These are phyloP conservation scores for Allomyces macrogynus DNA, from an alignment of 192 early-diverging fungal genomes.

Conservation along the genomic window DNA sequence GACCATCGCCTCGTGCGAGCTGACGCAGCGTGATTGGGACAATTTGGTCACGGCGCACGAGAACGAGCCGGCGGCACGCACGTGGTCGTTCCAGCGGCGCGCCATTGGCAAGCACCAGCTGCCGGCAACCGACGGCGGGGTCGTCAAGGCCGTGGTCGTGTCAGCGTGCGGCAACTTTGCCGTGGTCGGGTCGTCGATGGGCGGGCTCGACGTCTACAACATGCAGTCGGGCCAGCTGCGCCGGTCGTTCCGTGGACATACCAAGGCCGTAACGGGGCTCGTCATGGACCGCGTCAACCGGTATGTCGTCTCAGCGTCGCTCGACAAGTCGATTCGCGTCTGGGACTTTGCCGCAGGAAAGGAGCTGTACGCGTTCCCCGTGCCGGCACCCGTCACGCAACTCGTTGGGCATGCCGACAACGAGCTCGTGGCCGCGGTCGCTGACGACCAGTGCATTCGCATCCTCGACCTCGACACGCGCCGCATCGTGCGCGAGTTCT, in stretches of 20 bases:
- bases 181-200: slow-evolving; percentile 56
- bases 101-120: slow-evolving; percentile 50
- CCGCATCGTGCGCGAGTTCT: slow-evolving; percentile 68
- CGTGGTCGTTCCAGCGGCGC: slow-evolving; percentile 67
- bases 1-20: slow-evolving; percentile 46
- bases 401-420: slow-evolving; percentile 48
- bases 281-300: slow-evolving; percentile 52
- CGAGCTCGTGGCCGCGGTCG: slow-evolving; percentile 54
- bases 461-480: slow-evolving; percentile 69
- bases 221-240: slow-evolving; percentile 78
- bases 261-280: slow-evolving; percentile 61
- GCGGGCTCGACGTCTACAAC: slow-evolving; percentile 75
- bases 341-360: slow-evolving; percentile 63
- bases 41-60: slow-evolving; percentile 76
- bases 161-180: slow-evolving; percentile 88
- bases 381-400: slow-evolving; percentile 40
- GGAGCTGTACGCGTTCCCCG: slow-evolving; percentile 35
- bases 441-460: slow-evolving; percentile 73
- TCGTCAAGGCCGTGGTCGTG: slow-evolving; percentile 40
- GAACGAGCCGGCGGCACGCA: slow-evolving; percentile 44
- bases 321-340: slow-evolving; percentile 69
- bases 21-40: slow-evolving; percentile 58
- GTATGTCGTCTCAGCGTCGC: slow-evolving; percentile 47
- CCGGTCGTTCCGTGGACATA: slow-evolving; percentile 51
- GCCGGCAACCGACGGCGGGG: slow-evolving; percentile 31